Evolutionary conservation across 768 basidiomycete genomes (phyloP), one percentile per base, ranked within the genome.

Genomic region (Amanita exitialis): DNA sequence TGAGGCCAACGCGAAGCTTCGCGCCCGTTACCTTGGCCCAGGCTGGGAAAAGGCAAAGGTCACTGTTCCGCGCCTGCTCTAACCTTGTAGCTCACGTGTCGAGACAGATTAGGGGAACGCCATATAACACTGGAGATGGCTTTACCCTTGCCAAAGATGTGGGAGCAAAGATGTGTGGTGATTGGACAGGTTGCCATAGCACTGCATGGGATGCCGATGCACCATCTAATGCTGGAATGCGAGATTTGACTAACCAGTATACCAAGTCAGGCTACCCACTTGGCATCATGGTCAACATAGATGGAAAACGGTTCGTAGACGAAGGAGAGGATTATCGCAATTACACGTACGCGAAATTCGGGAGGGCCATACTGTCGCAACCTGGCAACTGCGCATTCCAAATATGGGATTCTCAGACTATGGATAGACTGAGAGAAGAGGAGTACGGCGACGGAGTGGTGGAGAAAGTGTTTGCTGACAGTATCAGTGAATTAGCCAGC

Each of bases 261-360:
- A 86, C 83, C 6, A 86, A 86, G 62, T 84, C 82, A 8, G 81
- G 84, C 1, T 85, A 86, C 58, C 82, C 84, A 2, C 66, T 84
- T 8, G 83, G 83, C 1, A 70, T 86, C 53, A 85, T 83, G 83
- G 63, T 83, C 21, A 86, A 84, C 57, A 58, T 69, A 0, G 54
- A 62, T 1, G 84, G 84, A 3, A 55, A 62, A 47, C 71, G 83
- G 13, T 86, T 86, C 56, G 82, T 84, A 6, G 82, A 86, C 54
- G 84, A 86, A 62, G 83, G 83, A 34, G 76, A 75, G 59, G 82
- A 86, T 64, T 84, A 78, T 59, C 73, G 84, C 42, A 86, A 83
- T 61, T 85, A 79, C 57, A 86, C 83, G 1, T 86, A 86, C 57
- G 82, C 84, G 16, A 79, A 77, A 61, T 84, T 80, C 55, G 83